Evolutionary conservation across 768 basidiomycete species (phyloP).

Genomic region (Psilocybe sp.): DNA sequence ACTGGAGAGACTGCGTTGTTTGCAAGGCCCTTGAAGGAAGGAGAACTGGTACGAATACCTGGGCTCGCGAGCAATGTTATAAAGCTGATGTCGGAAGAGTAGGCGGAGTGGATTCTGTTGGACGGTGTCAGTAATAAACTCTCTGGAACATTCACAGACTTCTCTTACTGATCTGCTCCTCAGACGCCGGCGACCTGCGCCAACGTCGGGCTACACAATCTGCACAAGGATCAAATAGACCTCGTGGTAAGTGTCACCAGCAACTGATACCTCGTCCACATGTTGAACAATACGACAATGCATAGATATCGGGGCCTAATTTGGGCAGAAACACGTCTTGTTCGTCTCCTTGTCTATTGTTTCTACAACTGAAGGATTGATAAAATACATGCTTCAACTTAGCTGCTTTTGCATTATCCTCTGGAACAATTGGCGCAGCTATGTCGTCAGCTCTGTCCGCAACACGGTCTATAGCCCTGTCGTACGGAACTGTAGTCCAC

Average conservation of each 20-base stretch:
- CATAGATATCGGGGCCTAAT: slow-evolving; percentile 82
- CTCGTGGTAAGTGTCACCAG: slow-evolving; percentile 61
- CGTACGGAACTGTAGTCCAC: slow-evolving; percentile 77
- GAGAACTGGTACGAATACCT: slow-evolving; percentile 53
- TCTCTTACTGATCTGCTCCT: neutral
- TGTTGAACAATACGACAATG: neutral
- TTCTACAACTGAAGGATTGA: neutral
- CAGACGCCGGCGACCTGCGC: slow-evolving; percentile 91
- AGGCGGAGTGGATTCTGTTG: slow-evolving; percentile 88
- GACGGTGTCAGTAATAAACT: slow-evolving; percentile 57
- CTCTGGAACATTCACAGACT: neutral
- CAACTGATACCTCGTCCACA: neutral
- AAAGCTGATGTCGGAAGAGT: neutral
- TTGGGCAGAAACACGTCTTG: slow-evolving; percentile 82
- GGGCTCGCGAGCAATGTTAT: neutral
- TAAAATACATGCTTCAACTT: slow-evolving; percentile 11
- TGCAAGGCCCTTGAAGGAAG: slow-evolving; percentile 67
- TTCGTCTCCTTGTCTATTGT: slow-evolving; percentile 26
- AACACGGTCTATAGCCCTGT: slow-evolving; percentile 79
- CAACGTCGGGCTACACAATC: slow-evolving; percentile 87
- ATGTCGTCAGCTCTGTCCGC: slow-evolving; percentile 73
- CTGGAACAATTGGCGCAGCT: slow-evolving; percentile 91
- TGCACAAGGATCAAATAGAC: slow-evolving; percentile 83
- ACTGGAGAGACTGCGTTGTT: slow-evolving; percentile 61
- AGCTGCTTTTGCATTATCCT: slow-evolving; percentile 88